Conservation (phyloP, 75 land plant genomes). For the Picea glauca region DNA sequence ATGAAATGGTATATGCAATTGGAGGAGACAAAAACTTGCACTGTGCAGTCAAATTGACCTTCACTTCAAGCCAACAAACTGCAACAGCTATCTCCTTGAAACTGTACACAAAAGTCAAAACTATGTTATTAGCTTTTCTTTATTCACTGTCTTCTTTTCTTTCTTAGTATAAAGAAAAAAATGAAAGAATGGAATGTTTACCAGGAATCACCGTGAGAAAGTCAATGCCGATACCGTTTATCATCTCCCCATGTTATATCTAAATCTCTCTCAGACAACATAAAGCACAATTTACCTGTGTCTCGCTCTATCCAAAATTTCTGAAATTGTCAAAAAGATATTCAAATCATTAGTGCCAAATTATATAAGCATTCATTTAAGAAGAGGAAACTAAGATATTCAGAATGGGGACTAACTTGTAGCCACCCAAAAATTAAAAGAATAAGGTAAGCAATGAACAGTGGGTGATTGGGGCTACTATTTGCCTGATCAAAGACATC, state of each 20-base stretch:
- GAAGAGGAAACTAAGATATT: background rate
- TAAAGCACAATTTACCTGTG: constrained; percentile 15
- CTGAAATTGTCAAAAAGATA: background rate
- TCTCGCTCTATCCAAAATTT: background rate
- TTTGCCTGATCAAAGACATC: too few species aligned
- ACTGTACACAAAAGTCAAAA: background rate
- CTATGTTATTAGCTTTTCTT: background rate
- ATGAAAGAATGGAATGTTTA: background rate
- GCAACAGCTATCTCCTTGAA: constrained; percentile 23
- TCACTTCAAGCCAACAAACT: constrained; percentile 60
- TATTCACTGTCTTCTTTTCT: background rate
- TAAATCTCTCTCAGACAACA: constrained; percentile 29
- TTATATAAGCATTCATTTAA: background rate
- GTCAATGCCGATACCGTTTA: constrained; percentile 31
- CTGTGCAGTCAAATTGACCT: constrained; percentile 19
- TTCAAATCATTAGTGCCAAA: background rate
- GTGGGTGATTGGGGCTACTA: too few species aligned
- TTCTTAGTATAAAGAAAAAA: too few species aligned
- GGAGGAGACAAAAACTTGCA: constrained; percentile 23
- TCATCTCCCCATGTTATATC: constrained; percentile 46
- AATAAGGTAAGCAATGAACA: background rate
- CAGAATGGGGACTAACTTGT: background rate
- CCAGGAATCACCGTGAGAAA: constrained; percentile 16
- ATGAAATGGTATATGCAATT: constrained; percentile 29
- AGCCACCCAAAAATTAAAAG: background rate